Evolutionary conservation across 495 filamentous ascomycete genomes (phyloP), one percentile per base, ranked within the genome.

Genomic region (Talaromyces proteolyticus): DNA sequence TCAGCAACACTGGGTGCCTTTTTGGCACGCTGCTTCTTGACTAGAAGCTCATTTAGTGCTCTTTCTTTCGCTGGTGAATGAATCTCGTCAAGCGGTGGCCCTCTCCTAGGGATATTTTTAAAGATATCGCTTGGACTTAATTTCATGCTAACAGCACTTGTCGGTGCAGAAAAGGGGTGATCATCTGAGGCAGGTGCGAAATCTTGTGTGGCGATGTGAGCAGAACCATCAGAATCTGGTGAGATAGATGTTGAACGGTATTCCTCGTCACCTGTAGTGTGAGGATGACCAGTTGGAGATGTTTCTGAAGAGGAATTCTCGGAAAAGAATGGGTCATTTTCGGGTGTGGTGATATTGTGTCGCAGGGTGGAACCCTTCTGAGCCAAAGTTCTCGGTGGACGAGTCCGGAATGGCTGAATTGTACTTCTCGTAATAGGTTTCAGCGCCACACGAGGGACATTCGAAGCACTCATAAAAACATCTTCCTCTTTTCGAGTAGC

Each of bases 1-100:
- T 74, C 70, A 2, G 69, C 70, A 14, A 74, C 64, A 41, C 34
- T 29, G 7, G 36, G 19, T 38, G 47, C 20, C 37, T 49, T 49
- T 16, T 29, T 20, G 1, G 37, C 19, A 10, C 29, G 29, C 14
- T 34, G 29, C 29, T 26, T 24, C 22, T 40, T n/a, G 18, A 19
- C 38, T 1, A 18, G n/a, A 14, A 26, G 34, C 46, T 19, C 34
- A 25, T 49, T 20, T 12, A 19, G 47, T 21, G 20, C 36, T 21
- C 17, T 41, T 36, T 12, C 8, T 29, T 39, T 38, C 7, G 7
- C 29, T 12, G 24, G 44, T 3, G 44, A 36, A 26, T 20, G 19
- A 14, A 48, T 19, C 16, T 38, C 26, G 6, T 40, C 10, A 19
- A 38, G 45, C 10, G 7, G 36, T 7, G 26, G 18, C 16, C 17